These are phyloP conservation scores for Oenanthe javanica DNA, from an alignment of 140 eudicot genomes.

Conservation along the genomic window DNA sequence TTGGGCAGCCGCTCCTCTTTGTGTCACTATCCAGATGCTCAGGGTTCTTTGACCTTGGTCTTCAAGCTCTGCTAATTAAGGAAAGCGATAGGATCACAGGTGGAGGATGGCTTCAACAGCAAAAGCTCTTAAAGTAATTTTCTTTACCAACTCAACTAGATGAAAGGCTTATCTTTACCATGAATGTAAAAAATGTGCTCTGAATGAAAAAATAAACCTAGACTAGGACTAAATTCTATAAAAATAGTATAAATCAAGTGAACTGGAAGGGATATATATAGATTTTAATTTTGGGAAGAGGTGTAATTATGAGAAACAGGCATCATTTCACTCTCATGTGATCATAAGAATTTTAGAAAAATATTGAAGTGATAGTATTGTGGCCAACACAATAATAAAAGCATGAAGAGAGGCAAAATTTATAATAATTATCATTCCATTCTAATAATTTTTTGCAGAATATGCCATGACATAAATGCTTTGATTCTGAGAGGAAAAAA, in stretches of 20 bases:
- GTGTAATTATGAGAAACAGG: neutral
- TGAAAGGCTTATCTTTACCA: neutral
- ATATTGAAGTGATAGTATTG: neutral
- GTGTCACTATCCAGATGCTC: neutral
- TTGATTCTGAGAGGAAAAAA: neutral
- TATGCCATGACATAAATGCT: neutral
- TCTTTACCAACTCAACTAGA: neutral
- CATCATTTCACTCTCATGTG: neutral
- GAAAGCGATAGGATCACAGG: neutral
- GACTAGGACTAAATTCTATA: neutral
- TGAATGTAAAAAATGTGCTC: neutral
- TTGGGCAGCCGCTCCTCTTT: neutral
- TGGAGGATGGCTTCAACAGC: neutral
- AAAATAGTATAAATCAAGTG: neutral
- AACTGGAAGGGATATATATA: neutral
- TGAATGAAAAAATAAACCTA: neutral
- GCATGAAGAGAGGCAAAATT: neutral
- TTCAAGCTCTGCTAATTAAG: neutral
- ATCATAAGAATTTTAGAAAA: neutral
- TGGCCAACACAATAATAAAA: neutral
- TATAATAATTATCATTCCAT: neutral
- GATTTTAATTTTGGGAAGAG: neutral
- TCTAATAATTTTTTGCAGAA: neutral
- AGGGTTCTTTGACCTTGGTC: conserved; percentile 3
- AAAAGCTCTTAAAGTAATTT: neutral